Base-by-base conservation (phyloP, 2,329 filamentous ascomycete genomes). In the Seiridium unicorne region DNA sequence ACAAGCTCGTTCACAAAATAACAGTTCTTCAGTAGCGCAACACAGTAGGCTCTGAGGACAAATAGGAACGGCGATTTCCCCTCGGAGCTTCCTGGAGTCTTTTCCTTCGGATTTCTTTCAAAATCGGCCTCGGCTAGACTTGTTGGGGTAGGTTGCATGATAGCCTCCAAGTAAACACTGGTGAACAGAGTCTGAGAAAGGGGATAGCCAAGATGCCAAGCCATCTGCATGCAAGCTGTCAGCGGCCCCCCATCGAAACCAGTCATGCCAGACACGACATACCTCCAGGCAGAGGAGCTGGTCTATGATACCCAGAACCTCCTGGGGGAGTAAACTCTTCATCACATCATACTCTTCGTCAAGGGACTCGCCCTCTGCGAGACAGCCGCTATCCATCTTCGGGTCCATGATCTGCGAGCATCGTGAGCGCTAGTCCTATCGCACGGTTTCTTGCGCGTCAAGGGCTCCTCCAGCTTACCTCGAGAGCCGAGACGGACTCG, bases 321-420 rank as follows among this genome's bases (percentile, higher is more conserved):
- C 89, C 66, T 90, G 86, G 0, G 92, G 90, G 11, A 89, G 79
- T 46, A 96, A 77, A 5, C 84, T 79, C 51, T 82, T 80, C 48
- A 85, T 79, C 46, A 93, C 85, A 69, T 97, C 89, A 74, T 94
- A 96, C 55, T 90, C 84, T 64, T 94, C 89, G 61, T 96, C 91
- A 40, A 94, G 84, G n/a, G 88, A 87, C 69, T 97, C 92, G 36
- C 89, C 90, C 6, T 89, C 86, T 26, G 86, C 83, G 5, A 96
- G 80, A 65, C 89, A 93, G 35, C 95, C 95, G 71, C 92, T 97
- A 75, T 99, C 95, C 95, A 99, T 99, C 77, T 98, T 99, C 1
- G 91, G 89, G 71, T 99, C 95, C 92, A 97, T 97, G 68, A 99
- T 97, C 95, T 99, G 69, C 57, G 26, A 26, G 44, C 9, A 63